Evolutionary conservation across 768 basidiomycete species (phyloP).

Genomic region (Kwoniella sp.): DNA sequence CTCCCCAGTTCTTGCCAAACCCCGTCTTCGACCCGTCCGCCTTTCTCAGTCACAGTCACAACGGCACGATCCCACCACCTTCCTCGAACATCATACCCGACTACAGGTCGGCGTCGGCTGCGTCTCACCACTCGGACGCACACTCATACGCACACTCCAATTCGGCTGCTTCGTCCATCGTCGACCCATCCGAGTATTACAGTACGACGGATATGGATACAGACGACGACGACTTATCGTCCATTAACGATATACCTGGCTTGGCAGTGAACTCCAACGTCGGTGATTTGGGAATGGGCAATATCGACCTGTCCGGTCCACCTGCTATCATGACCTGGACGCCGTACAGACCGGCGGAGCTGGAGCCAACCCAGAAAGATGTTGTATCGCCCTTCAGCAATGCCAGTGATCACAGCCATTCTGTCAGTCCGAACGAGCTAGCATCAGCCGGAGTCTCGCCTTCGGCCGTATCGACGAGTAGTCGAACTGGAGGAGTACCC

Average conservation of each 20-base stretch:
- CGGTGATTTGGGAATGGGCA: conserved; percentile 15
- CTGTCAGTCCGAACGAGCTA: not conserved
- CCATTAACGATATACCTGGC: conserved; percentile 8
- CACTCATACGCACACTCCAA: too few species aligned
- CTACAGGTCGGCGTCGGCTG: conserved; percentile 3
- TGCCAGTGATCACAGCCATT: not conserved
- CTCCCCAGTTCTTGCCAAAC: not conserved
- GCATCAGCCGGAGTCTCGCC: not conserved
- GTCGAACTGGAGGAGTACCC: not conserved
- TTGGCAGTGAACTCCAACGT: conserved; percentile 11
- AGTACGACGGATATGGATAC: conserved; percentile 28
- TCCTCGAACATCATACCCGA: conserved; percentile 1
- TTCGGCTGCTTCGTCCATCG: not conserved
- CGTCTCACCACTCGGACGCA: conserved; percentile 17
- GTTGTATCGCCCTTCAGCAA: conserved; percentile 10
- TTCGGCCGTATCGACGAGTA: not conserved
- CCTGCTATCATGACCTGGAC: conserved; percentile 19
- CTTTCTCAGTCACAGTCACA: not conserved
- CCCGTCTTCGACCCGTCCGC: not conserved
- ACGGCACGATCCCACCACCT: conserved; percentile 4
- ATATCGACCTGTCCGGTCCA: conserved; percentile 13
- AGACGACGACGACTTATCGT: conserved; percentile 19
- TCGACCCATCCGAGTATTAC: conserved; percentile 19
- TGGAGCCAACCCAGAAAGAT: not conserved
- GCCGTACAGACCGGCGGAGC: not conserved